Evolutionary conservation across 2,329 filamentous ascomycete species (phyloP), one percentile per base, ranked within the genome.

Genomic region (Colletotrichum magnum): DNA sequence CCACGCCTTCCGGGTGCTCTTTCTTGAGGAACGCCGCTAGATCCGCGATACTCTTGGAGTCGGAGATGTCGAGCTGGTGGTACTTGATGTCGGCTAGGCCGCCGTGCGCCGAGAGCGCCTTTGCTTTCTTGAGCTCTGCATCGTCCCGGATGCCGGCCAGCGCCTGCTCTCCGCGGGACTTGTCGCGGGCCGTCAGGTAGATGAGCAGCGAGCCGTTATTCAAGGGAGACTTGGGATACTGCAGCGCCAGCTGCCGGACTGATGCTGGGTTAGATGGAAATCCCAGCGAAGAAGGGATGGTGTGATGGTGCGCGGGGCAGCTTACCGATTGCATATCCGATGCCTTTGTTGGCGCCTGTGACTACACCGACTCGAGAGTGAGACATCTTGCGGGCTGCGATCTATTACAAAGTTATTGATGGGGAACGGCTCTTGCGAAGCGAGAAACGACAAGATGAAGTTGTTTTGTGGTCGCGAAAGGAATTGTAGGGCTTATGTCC

Each of bases 321-420:
- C 63, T 36, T 54, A 74, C 71, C 69, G 7, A 73, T 69, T 3
- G 70, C 68, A 41, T 65, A 68, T 39, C 73, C 72, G 51, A 76
- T 73, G 58, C 74, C 85, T 74, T 86, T 87, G 76, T 88, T 88
- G 16, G 85, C 85, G 58, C 86, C 86, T 1, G 86, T 88, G 0
- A 88, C 86, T 68, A 84, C 82, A 58, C 84, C 86, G n/a, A 87
- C 75, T 69, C 83, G 71, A 5, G 76, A 58, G 16, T 72, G 69
- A 15, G 77, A 48, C 77, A 79, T 79, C 4, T 5, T 56, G 51
- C 28, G 16, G 12, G 7, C 12, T 12, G 2, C 12, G 39, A 5
- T 16, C 1, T 5, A 2, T 50, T 50, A 9, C 1, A 15, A n/a
- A 15, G 15, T 1, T 15, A 4, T n/a, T 15, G 41, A 43, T n/a